phyloP scores from a whole-genome alignment of 2,329 filamentous ascomycete species.

The Nemania serpens region DNA sequence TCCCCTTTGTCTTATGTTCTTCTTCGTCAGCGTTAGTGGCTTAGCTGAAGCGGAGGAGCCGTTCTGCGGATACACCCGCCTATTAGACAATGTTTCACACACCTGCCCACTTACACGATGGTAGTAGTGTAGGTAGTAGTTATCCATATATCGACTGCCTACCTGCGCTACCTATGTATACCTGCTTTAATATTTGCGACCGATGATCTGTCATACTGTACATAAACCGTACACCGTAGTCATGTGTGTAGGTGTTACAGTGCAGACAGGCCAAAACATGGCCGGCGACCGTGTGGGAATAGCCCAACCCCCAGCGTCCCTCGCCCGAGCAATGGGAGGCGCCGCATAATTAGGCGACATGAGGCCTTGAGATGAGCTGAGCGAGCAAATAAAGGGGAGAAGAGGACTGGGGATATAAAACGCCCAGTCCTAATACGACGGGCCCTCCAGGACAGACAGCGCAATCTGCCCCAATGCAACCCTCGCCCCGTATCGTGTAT shows the following conservation, averaged over 20 bases:
- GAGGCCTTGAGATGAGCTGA: conserved; percentile 31
- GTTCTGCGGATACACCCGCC: conserved; percentile 24
- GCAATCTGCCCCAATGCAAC: conserved; percentile 17
- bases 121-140: too few relatives aligned
- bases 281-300: conserved; percentile 16
- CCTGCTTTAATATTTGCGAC: background rate
- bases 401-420: conserved; percentile 4
- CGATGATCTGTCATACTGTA: conserved; percentile 9
- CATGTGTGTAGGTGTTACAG: background rate
- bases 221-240: background rate
- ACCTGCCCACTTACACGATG: too few relatives aligned
- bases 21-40: conserved; percentile 23
- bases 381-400: conserved; percentile 12
- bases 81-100: conserved; percentile 13
- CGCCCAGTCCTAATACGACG: conserved; percentile 18
- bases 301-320: background rate
- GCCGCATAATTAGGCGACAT: conserved; percentile 26
- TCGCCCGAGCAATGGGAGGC: background rate
- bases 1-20: conserved; percentile 8
- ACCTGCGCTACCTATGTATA: background rate
- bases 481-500: conserved; percentile 21
- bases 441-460: conserved; percentile 6
- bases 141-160: too few relatives aligned
- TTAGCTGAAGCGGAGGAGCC: conserved; percentile 20
- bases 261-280: conserved; percentile 1